Percentiles rank a stretch among this genome's conserved stretches.
Evolutionary conservation across 805 yeast genomes (phyloP).

Genomic region (Danielia oregonensis): DNA sequence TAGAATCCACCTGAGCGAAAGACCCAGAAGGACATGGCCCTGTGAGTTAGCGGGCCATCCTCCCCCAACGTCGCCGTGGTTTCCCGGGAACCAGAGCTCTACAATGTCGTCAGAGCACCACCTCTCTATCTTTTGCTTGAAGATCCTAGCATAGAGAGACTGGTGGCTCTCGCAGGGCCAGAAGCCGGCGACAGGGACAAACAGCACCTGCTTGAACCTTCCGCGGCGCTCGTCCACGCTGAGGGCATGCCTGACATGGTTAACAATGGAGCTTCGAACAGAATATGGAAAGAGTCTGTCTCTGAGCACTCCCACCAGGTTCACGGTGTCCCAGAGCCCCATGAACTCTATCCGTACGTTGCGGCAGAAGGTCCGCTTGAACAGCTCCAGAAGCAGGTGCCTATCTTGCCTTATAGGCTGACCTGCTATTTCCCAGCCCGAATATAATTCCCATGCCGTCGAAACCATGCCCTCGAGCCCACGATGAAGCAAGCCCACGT

Average conservation of each 20-base stretch:
- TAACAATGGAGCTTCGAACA: constrained; percentile 44
- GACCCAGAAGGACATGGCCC: constrained; percentile 44
- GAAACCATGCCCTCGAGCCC: constrained; percentile 55
- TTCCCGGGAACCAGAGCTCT: constrained; percentile 68
- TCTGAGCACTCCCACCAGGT: constrained; percentile 58
- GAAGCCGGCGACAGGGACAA: too few species aligned
- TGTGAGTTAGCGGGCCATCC: constrained; percentile 51
- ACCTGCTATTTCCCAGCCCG: constrained; percentile 44
- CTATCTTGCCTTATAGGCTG: constrained; percentile 14
- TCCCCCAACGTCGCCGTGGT: constrained; percentile 69
- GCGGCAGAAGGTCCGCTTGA: constrained; percentile 49
- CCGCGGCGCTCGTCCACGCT: constrained; percentile 66
- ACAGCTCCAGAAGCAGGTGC: constrained; percentile 48
- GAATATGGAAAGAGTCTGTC: constrained; percentile 60
- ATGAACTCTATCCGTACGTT: constrained; percentile 49
- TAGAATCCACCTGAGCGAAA: constrained; percentile 61
- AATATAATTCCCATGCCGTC: constrained; percentile 62
- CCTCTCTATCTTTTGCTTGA: too few species aligned
- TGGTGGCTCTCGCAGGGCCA: constrained; percentile 10
- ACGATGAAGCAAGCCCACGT: constrained; percentile 53
- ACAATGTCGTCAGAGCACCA: constrained; percentile 28
- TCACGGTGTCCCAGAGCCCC: constrained; percentile 70
- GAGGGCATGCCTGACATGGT: constrained; percentile 63
- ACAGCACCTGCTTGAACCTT: constrained; percentile 56
- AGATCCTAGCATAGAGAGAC: background rate